These are phyloP conservation scores for Begonia loranthoides DNA, from an alignment of 306 rosid species.

Conservation along the genomic window DNA sequence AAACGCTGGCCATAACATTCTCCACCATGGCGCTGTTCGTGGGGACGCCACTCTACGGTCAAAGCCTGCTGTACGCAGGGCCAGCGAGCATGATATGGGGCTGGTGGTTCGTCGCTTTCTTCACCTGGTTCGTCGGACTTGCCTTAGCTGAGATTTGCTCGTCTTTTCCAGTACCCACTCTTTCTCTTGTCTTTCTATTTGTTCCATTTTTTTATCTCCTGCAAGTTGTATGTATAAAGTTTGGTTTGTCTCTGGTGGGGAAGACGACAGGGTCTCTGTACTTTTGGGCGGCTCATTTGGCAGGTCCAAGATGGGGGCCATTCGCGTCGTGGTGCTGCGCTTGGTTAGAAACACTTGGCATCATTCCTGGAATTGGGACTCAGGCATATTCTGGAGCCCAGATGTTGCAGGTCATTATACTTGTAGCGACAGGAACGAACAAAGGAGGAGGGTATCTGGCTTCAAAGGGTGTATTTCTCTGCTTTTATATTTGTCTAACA, in stretches of 20 bases:
- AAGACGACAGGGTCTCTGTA: constrained; percentile 22
- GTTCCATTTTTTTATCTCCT: background rate
- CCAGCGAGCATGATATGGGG: constrained; percentile 24
- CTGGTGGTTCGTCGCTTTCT: constrained; percentile 12
- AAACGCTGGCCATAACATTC: constrained; percentile 24
- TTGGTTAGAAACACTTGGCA: constrained; percentile 19
- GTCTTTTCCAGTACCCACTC: constrained; percentile 18
- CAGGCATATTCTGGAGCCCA: constrained; percentile 22
- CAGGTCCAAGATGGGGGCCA: constrained; percentile 20
- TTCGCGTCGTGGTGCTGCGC: constrained; percentile 23
- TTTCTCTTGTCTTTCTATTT: background rate
- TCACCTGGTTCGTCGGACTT: constrained; percentile 26
- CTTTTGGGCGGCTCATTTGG: constrained; percentile 20
- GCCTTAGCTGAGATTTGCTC: constrained; percentile 30
- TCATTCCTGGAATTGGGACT: constrained; percentile 11
- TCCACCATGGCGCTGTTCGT: constrained; percentile 20
- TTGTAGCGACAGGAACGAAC: constrained; percentile 17
- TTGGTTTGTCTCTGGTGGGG: no score
- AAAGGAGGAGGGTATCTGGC: constrained; percentile 21
- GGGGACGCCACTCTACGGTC: constrained; percentile 23
- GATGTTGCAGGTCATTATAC: constrained; percentile 13
- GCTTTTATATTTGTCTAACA: constrained; percentile 7
- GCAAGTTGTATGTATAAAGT: no score
- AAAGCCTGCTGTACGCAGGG: constrained; percentile 19
- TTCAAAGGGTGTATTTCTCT: constrained; percentile 10